phyloP scores from a whole-genome alignment of 176 grass and related monocot species.

The Ananas comosus region DNA sequence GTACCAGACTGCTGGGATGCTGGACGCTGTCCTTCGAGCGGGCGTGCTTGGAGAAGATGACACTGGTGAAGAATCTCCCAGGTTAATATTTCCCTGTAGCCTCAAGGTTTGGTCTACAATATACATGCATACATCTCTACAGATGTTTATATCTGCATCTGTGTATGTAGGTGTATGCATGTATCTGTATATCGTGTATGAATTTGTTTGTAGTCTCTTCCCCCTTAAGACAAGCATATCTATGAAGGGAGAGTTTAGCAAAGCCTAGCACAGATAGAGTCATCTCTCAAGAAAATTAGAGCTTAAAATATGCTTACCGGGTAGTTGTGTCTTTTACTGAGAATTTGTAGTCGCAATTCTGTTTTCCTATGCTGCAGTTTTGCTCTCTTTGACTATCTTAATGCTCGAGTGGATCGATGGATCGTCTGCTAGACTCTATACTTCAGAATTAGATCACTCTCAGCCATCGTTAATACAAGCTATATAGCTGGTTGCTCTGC shows the following conservation, averaged over 20 bases:
- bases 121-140: too few species aligned
- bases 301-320: too few species aligned
- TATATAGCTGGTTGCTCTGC: too few species aligned
- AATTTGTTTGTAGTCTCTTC: background rate
- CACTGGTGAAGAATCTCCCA: conserved; percentile 70
- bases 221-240: background rate
- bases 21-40: conserved; percentile 76
- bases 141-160: too few species aligned
- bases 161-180: too few species aligned
- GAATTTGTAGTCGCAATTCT: background rate
- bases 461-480: too few species aligned
- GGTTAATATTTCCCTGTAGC: conserved; percentile 25
- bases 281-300: too few species aligned
- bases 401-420: too few species aligned
- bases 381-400: background rate
- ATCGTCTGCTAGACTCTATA: too few species aligned
- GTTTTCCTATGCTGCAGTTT: background rate
- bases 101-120: background rate
- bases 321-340: too few species aligned
- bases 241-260: background rate
- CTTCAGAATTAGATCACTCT: too few species aligned
- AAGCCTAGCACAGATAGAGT: background rate
- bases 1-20: conserved; percentile 90
- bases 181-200: background rate
- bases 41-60: conserved; percentile 90